Evolutionary conservation across 1,284 basidiomycete genomes (phyloP), one percentile per base, ranked within the genome.

Genomic region (Wolfiporia cocos): DNA sequence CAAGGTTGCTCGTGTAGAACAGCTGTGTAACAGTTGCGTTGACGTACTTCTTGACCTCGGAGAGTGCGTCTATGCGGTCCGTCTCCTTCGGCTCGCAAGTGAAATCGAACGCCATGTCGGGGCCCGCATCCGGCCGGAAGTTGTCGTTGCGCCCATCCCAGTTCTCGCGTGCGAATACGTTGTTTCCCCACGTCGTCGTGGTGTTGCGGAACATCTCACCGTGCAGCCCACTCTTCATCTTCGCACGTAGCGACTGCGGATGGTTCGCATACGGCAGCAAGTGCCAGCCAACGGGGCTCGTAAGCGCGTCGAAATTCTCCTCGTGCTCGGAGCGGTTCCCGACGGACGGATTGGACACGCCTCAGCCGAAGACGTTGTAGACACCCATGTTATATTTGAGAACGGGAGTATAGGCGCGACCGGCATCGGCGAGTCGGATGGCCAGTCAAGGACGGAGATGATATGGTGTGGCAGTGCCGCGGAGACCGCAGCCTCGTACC

Each of bases 241-340:
- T 17, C 54, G 50, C 49, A 47, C 43, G 43, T 46, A 44, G 29
- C n/a, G 61, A 56, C 2, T 52, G 29, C 2, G 85, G 84, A 49
- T 87, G 83, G 47, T 74, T 73, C 14, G 59, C 54, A 48, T 61
- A 67, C 18, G 83, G 85, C 22, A 89, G 64, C 1, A 80, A 62
- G 59, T 96, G 92, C 93, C 93, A 97, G 10, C 93, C 93, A 24
- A 75, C 70, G 18, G 93, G 92, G 34, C 87, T 92, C 4, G 92
- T 90, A 14, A 82, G 61, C 1, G 60, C 53, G 60, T 92, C 88
- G 52, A 73, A 74, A 54, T 77, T 81, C 67, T 86, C 78, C 60
- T 73, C 73, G 56, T 68, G 56, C 3, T 74, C 51, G 6, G 77
- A 61, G 23, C 81, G 74, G 45, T 76, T 65, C 36, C 80, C 86